Evolutionary conservation across 1,284 basidiomycete species (phyloP).

Genomic region (Trametes sp.): DNA sequence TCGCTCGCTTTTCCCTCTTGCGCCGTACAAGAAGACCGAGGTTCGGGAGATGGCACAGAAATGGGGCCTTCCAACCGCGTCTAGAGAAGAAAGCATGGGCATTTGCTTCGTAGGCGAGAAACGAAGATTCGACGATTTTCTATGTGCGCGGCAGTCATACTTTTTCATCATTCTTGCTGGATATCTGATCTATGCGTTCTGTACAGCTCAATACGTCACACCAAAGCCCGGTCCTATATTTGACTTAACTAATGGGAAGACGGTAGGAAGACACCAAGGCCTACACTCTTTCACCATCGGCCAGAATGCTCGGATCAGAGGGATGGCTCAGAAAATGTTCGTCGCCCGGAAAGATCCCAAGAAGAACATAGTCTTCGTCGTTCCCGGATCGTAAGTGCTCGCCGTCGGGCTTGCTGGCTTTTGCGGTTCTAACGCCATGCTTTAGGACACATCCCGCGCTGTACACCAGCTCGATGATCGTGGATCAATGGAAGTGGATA

Average conservation of each 20-base stretch:
- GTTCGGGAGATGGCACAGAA: conserved; percentile 82
- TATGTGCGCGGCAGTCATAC: conserved; percentile 57
- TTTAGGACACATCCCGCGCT: conserved; percentile 72
- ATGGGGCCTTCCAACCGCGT: conserved; percentile 78
- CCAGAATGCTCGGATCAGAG: conserved; percentile 73
- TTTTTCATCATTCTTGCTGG: conserved; percentile 18
- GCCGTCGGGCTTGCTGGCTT: conserved; percentile 1
- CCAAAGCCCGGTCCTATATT: conserved; percentile 76
- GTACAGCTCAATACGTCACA: conserved; percentile 78
- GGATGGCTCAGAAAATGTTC: conserved; percentile 72
- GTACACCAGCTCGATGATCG: conserved; percentile 54
- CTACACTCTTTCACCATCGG: conserved; percentile 93
- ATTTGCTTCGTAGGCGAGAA: conserved; percentile 96
- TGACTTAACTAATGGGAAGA: conserved; percentile 59
- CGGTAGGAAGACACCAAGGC: conserved; percentile 75
- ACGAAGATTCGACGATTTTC: conserved; percentile 75
- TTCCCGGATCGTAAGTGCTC: conserved; percentile 70
- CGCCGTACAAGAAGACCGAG: conserved; percentile 67
- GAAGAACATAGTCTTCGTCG: conserved; percentile 76
- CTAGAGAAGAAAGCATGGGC: conserved; percentile 91
- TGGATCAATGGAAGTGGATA: conserved; percentile 77
- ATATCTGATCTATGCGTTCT: background rate
- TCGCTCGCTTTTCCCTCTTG: conserved; percentile 84
- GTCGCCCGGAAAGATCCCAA: conserved; percentile 77
- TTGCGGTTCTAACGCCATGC: conserved; percentile 3